phyloP scores from a whole-genome alignment of 163 green algal genomes.

The Scenedesmus sp. region DNA sequence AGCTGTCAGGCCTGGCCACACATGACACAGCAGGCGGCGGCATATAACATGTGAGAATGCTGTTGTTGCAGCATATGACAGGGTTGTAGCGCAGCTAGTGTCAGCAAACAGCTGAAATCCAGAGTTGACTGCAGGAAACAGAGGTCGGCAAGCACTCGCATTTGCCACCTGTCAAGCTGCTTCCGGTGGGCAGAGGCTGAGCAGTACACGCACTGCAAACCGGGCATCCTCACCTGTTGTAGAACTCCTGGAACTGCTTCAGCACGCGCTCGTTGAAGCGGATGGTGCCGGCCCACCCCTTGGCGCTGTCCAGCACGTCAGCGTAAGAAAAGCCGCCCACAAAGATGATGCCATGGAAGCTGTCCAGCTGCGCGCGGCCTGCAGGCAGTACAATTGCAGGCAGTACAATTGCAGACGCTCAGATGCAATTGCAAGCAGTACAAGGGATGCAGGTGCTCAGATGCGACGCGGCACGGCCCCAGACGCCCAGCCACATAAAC shows the following conservation, averaged over 20 bases:
- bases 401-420: too few species aligned
- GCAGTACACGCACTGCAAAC: neutral
- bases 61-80: neutral
- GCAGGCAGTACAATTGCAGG: slow-evolving; percentile 56
- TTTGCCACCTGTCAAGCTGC: neutral
- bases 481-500: too few species aligned
- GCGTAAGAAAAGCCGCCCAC: slow-evolving; percentile 98
- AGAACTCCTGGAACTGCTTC: slow-evolving; percentile 83
- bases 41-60: neutral
- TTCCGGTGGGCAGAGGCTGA: neutral
- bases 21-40: neutral
- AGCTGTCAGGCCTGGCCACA: slow-evolving; percentile 89
- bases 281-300: slow-evolving; percentile 98
- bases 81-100: too few species aligned
- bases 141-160: neutral
- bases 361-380: slow-evolving; percentile 84
- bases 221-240: neutral
- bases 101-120: too few species aligned
- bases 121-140: too few species aligned
- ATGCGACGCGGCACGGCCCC: too few species aligned
- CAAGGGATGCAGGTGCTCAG: too few species aligned
- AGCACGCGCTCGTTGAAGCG: slow-evolving; percentile 92
- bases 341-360: slow-evolving; percentile 93
- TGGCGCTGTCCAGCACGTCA: slow-evolving; percentile 97
- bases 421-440: too few species aligned